Evolutionary conservation across 2,329 filamentous ascomycete species (phyloP), one percentile per base, ranked within the genome.

Genomic region (Fusarium sp.): DNA sequence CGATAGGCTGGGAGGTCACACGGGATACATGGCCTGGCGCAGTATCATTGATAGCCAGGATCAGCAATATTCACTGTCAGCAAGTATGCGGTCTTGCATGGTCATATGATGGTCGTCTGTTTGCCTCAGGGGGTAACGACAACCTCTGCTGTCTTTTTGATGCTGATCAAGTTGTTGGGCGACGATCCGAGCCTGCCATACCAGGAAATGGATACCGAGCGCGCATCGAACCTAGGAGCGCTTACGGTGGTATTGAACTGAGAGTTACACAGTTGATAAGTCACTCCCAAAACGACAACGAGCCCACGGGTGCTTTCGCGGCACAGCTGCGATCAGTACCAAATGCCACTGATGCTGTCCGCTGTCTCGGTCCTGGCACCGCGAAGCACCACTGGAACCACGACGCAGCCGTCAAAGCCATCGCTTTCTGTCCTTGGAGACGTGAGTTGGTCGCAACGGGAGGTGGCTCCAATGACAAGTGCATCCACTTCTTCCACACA

Each of bases 351-450:
- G 80, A 79, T 15, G 79, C 76, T 32, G 82, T 86, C 24, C 82
- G 85, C 20, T 81, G 84, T 25, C 80, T 93, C 27, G 82, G 82
- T 4, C 76, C 81, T 8, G 88, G 88, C 9, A 82, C 85, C 30
- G 89, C 92, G 75, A 91, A 87, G 73, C 90, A 97, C 78, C 87
- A 87, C 32, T 96, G 94, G 88, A 80, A 85, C 14, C 94, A 99
- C 78, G 89, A 89, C 27, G 95, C 95, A 1, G 96, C 96, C 4
- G 92, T 98, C 72, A 99, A 99, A 80, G 96, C 96, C 32, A 96
- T 98, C 73, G 94, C 96, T 3, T 98, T 98, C 80, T 97, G 95
- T 69, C 95, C 96, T 1, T 99, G 95, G 95, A 92, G 95, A 60
- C 89, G 92, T 25, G 92, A 91, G 6, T 86, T 99, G 7, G 81